These are phyloP conservation scores for Baorangia bicolor DNA, from an alignment of 768 basidiomycete genomes.

Conservation along the genomic window DNA sequence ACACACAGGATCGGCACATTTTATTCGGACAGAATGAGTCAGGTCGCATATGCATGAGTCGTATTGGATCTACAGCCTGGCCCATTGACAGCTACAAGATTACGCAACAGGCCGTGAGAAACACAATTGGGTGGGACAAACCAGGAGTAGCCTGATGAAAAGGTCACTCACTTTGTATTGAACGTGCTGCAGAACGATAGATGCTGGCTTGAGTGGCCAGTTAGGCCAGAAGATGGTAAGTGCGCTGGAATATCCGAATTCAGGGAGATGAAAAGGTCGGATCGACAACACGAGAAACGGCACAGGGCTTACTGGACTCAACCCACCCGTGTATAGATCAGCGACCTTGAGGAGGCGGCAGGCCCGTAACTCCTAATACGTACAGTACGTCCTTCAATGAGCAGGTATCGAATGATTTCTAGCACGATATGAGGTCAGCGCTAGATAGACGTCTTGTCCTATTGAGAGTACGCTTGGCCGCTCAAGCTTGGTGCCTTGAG, in stretches of 20 bases:
- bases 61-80: conserved; percentile 82
- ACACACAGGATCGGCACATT: conserved; percentile 83
- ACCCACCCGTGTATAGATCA: no score
- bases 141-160: background rate
- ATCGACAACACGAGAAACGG: no score
- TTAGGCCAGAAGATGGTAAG: background rate
- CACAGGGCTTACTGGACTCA: background rate
- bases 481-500: background rate
- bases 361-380: background rate
- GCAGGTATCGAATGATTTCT: background rate
- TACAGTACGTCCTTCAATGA: background rate
- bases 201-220: background rate
- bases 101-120: conserved; percentile 30
- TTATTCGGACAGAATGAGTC: conserved; percentile 92
- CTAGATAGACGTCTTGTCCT: background rate
- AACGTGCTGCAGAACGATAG: no score
- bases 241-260: no score
- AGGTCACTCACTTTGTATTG: conserved; percentile 50
- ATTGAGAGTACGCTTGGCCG: background rate
- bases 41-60: conserved; percentile 84
- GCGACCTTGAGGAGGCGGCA: no score
- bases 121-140: no score
- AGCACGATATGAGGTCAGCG: no score
- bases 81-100: conserved; percentile 63
- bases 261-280: no score